These are phyloP conservation scores for Trametes maxima DNA, from an alignment of 768 basidiomycete species.

Conservation along the genomic window DNA sequence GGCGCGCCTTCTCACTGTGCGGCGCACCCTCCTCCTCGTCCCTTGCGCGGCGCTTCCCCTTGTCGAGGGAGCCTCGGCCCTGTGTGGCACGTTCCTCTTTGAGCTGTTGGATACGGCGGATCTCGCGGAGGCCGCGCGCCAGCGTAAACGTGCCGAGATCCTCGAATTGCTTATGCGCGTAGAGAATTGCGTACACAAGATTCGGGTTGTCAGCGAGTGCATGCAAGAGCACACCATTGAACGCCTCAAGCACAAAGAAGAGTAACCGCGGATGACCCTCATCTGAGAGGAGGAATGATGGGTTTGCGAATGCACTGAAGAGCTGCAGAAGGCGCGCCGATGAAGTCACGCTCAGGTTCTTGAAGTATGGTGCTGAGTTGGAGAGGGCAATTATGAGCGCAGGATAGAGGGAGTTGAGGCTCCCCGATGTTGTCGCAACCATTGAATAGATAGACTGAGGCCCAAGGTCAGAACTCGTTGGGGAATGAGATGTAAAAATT, in stretches of 20 bases:
- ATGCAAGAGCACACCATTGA: constrained; percentile 82
- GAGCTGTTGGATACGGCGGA: constrained; percentile 69
- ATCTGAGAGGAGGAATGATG: constrained; percentile 86
- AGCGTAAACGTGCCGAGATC: constrained; percentile 92
- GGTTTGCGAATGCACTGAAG: constrained; percentile 89
- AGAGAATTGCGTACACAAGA: constrained; percentile 82
- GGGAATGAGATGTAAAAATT: constrained; percentile 29
- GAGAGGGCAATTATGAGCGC: constrained; percentile 89
- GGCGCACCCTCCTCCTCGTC: constrained; percentile 43
- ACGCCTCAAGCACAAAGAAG: constrained; percentile 93
- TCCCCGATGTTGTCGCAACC: constrained; percentile 84
- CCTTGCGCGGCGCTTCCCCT: constrained; percentile 44
- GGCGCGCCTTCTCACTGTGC: constrained; percentile 65
- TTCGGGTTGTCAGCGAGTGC: constrained; percentile 86
- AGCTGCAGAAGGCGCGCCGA: constrained; percentile 86
- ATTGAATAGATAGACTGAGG: constrained; percentile 84
- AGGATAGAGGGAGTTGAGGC: constrained; percentile 83
- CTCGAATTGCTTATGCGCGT: constrained; percentile 84
- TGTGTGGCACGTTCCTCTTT: constrained; percentile 63
- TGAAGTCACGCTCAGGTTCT: constrained; percentile 76
- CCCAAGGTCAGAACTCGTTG: constrained; percentile 1
- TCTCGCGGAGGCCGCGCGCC: constrained; percentile 80
- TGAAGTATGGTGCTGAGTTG: constrained; percentile 87
- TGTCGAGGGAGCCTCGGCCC: constrained; percentile 32
- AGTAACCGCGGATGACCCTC: constrained; percentile 93